A percentile compares a stretch with the other conserved stretches of the same genome.
phyloP scores from a whole-genome alignment of 148 eudicot species.

The Oxyria digyna region DNA sequence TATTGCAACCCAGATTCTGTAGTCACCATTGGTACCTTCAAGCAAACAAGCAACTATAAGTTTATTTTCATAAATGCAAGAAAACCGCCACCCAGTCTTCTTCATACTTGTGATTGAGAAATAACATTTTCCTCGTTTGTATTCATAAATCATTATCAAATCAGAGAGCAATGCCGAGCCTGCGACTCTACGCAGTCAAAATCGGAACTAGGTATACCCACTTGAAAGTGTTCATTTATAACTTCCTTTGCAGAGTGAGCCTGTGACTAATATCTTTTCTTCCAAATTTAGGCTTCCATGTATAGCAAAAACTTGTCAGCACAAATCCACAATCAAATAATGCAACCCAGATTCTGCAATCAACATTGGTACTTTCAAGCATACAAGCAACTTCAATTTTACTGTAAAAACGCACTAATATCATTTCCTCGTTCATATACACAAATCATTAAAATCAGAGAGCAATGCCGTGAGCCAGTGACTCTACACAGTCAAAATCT shows the following conservation, averaged over 20 bases:
- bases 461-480: too few relatives aligned
- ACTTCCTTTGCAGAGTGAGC: too few relatives aligned
- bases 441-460: too few relatives aligned
- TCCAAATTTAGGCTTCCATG: not conserved
- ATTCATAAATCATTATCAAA: not conserved
- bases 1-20: slow-evolving; percentile 96
- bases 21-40: slow-evolving; percentile 87
- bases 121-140: not conserved
- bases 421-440: too few relatives aligned
- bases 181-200: not conserved
- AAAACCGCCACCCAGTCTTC: slow-evolving; percentile 1
- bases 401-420: too few relatives aligned
- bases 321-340: too few relatives aligned
- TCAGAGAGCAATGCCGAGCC: too few relatives aligned
- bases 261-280: not conserved
- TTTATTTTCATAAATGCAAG: not conserved
- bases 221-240: too few relatives aligned
- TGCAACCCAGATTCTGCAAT: too few relatives aligned
- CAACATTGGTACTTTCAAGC: too few relatives aligned
- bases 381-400: too few relatives aligned
- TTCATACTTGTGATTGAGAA: not conserved
- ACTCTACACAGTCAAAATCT: not conserved
- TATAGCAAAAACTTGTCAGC: too few relatives aligned
- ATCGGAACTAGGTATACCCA: not conserved
- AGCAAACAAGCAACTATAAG: not conserved